Base-by-base conservation (phyloP, 78 protist genomes). In the Monosiga brevicollis region DNA sequence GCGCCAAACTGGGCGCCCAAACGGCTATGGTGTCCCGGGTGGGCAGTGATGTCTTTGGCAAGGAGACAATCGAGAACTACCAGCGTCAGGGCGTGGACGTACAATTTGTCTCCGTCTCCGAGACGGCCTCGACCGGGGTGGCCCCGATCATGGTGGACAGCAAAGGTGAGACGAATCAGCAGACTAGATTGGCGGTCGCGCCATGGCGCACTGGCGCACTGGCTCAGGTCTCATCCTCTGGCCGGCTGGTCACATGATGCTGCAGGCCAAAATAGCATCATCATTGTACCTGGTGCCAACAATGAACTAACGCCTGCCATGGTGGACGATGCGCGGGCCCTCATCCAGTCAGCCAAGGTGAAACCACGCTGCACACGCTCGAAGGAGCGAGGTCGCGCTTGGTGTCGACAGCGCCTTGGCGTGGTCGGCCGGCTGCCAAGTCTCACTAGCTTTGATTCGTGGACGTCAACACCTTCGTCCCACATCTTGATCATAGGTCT, bases 101-200 rank as follows among this genome's bases (percentile, higher is more conserved):
- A 29, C 1, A 24, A 11, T 0, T 0, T 40, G 70, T 85, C 24
- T 0, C 2, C 32, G 0, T 1, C 38, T 15, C 37, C 32, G 35
- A 0, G 1, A 62, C 3, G 26, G 72, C 0, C 1, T 11, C 83
- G 24, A 82, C 87, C 23, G 91, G 91, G 26, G 32, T 88, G 3
- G 91, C 91, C 62, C 22, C 15, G 6, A 88, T 88, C 73, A 2
- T 2, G 20, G 91, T 88, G 72, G 85, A 84, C 11, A 10, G 22
- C 35, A 15, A 3, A 42, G 42, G 41, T 73, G 78, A 73, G 78
- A n/a, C 10, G 1, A 10, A 1, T 2, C 41, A 3, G 41, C 78
- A 35, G 24, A n/a, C 2, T 40, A 2, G 42, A 2, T 10, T 2
- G 23, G 25, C 15, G 3, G 26, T 36, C 78, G 1, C 40, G 32